phyloP scores from a whole-genome alignment of 2,329 filamentous ascomycete species.

The Lachnellula occidentalis region DNA sequence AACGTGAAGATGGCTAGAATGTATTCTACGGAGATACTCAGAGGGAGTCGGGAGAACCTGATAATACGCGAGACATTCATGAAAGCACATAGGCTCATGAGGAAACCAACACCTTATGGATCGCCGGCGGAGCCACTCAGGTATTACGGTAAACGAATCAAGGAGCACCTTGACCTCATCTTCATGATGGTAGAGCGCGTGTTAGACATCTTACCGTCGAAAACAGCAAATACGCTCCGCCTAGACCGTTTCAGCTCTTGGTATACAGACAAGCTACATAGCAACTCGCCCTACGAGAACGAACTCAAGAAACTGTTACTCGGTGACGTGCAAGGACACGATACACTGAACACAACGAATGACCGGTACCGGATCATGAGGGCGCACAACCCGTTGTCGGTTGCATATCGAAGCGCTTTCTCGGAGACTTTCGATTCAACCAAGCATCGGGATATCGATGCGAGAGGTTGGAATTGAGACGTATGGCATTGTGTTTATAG shows the following conservation, averaged over 20 bases:
- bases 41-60: conserved; percentile 11
- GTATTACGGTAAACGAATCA: conserved; percentile 10
- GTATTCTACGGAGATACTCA: conserved; percentile 13
- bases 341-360: conserved; percentile 10
- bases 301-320: conserved; percentile 15
- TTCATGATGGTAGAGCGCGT: conserved; percentile 13
- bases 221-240: conserved; percentile 18
- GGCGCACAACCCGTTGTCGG: conserved; percentile 17
- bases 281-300: conserved; percentile 17
- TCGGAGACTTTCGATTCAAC: conserved; percentile 8
- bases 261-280: conserved; percentile 19
- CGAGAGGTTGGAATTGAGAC: conserved; percentile 14
- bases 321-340: conserved; percentile 6
- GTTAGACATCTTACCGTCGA: conserved; percentile 14
- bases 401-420: conserved; percentile 15
- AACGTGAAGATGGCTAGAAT: conserved; percentile 11
- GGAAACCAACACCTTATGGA: conserved; percentile 11
- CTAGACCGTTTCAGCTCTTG: conserved; percentile 16
- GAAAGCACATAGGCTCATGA: conserved; percentile 11
- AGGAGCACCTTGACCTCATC: conserved; percentile 12
- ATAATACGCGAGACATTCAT: conserved; percentile 10
- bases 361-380: conserved; percentile 12
- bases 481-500: conserved; percentile 12
- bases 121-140: conserved; percentile 7
- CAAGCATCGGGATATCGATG: conserved; percentile 10